phyloP scores from a whole-genome alignment of 306 rosid genomes.

The Erythrophleum fordii region DNA sequence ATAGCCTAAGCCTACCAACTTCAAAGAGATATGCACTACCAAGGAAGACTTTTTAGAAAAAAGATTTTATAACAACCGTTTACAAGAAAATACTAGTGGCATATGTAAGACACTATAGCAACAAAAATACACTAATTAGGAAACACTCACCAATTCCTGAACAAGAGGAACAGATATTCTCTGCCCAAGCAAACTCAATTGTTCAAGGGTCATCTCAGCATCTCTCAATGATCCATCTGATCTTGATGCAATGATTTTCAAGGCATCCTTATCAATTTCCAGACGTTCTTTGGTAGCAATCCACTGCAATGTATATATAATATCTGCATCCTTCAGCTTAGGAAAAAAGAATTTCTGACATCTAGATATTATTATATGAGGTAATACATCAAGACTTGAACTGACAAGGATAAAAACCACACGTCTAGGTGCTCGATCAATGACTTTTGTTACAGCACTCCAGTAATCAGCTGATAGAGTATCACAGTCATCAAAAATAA shows the following conservation, averaged over 20 bases:
- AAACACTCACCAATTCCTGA: conserved; percentile 81
- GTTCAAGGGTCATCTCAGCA: conserved; percentile 98
- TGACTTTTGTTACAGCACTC: conserved; percentile 89
- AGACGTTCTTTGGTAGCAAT: conserved; percentile 79
- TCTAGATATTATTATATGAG: conserved; percentile 93
- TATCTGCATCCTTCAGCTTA: conserved; percentile 88
- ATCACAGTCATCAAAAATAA: conserved; percentile 91
- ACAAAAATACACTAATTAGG: conserved; percentile 16
- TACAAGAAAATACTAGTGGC: background rate
- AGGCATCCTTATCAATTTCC: conserved; percentile 90
- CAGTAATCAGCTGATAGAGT: conserved; percentile 78
- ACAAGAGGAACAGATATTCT: conserved; percentile 88
- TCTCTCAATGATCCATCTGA: conserved; percentile 95
- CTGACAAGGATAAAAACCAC: conserved; percentile 93
- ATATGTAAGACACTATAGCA: conserved; percentile 1
- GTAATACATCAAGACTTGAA: conserved; percentile 93
- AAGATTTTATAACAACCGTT: background rate
- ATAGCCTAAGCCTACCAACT: background rate
- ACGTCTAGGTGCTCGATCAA: conserved; percentile 93
- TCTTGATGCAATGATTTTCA: conserved; percentile 90
- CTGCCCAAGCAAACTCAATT: conserved; percentile 93
- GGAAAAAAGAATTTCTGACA: conserved; percentile 95
- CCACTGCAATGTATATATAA: conserved; percentile 75
- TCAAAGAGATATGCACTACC: no score
- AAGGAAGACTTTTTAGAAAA: no score